Evolutionary conservation across 192 early-diverging fungal genomes (phyloP).

Genomic region (Dissophora ornata): DNA sequence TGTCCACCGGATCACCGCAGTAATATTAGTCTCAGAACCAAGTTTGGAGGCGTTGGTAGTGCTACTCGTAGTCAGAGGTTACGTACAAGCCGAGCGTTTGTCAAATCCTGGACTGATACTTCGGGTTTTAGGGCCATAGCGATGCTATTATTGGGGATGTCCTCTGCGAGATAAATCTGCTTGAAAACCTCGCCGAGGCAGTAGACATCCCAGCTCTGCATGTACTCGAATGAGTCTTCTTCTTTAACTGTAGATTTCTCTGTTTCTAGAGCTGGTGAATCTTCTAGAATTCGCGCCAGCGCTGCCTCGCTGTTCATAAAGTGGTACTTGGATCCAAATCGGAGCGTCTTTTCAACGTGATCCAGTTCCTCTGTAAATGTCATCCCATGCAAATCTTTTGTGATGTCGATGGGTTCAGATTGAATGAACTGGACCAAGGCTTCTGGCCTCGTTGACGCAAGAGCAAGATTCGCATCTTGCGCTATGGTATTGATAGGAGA

Average conservation of each 20-base stretch:
- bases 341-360: constrained; percentile 62
- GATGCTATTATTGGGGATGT: constrained; percentile 47
- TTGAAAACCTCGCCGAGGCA: constrained; percentile 62
- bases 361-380: constrained; percentile 62
- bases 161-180: constrained; percentile 56
- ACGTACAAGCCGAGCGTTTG: constrained; percentile 28
- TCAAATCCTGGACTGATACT: constrained; percentile 18
- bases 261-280: not conserved
- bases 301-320: constrained; percentile 43
- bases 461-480: constrained; percentile 42
- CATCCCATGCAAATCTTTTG: constrained; percentile 50
- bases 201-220: constrained; percentile 64
- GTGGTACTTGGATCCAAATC: constrained; percentile 62
- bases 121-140: constrained; percentile 25
- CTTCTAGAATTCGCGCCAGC: constrained; percentile 10
- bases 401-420: constrained; percentile 62
- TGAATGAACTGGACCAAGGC: constrained; percentile 49
- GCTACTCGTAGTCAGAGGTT: no score
- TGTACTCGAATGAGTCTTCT: constrained; percentile 55
- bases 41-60: no score
- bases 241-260: not conserved
- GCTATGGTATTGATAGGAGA: constrained; percentile 26
- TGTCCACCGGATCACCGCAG: not conserved
- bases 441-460: constrained; percentile 39
- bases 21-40: no score